These are phyloP conservation scores for Cladosporium sphaerospermum DNA, from an alignment of 2,329 filamentous ascomycete species.

Conservation along the genomic window DNA sequence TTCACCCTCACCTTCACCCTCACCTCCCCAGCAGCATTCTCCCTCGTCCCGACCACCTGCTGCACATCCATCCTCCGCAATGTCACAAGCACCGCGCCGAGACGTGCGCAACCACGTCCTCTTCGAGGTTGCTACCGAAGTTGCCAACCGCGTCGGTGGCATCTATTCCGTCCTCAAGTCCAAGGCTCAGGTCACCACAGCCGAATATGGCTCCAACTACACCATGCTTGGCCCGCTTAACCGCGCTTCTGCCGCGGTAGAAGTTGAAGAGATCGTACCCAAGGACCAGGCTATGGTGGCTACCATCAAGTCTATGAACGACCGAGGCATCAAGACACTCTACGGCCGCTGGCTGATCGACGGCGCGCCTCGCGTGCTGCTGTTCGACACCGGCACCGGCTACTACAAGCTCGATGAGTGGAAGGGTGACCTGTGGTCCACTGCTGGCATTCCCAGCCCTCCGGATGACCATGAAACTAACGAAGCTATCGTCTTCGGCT, in stretches of 20 bases:
- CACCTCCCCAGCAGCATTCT: not conserved
- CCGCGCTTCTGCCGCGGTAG: conserved; percentile 86
- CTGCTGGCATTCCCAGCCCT: conserved; percentile 87
- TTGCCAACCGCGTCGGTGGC: conserved; percentile 94
- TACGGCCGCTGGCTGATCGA: conserved; percentile 98
- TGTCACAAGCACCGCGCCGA: conserved; percentile 38
- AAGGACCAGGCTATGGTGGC: conserved; percentile 69
- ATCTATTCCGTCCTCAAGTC: conserved; percentile 99
- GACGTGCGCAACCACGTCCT: conserved; percentile 94
- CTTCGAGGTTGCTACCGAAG: conserved; percentile 95
- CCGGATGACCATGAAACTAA: conserved; percentile 91
- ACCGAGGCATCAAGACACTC: conserved; percentile 79
- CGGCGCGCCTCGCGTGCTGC: conserved; percentile 83
- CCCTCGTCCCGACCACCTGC: not conserved
- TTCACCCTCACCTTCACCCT: not conserved
- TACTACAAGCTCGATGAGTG: conserved; percentile 91
- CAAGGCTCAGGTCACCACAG: conserved; percentile 93
- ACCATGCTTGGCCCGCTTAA: conserved; percentile 93
- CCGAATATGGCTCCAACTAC: conserved; percentile 97
- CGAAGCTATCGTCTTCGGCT: conserved; percentile 95
- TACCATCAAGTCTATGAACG: conserved; percentile 88
- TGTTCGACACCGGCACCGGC: conserved; percentile 91
- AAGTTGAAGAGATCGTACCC: conserved; percentile 89
- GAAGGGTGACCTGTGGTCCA: conserved; percentile 94
- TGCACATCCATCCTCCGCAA: conserved; percentile 16